Evolutionary conservation across 768 basidiomycete genomes (phyloP).

Genomic region (Amylocystis lapponica): DNA sequence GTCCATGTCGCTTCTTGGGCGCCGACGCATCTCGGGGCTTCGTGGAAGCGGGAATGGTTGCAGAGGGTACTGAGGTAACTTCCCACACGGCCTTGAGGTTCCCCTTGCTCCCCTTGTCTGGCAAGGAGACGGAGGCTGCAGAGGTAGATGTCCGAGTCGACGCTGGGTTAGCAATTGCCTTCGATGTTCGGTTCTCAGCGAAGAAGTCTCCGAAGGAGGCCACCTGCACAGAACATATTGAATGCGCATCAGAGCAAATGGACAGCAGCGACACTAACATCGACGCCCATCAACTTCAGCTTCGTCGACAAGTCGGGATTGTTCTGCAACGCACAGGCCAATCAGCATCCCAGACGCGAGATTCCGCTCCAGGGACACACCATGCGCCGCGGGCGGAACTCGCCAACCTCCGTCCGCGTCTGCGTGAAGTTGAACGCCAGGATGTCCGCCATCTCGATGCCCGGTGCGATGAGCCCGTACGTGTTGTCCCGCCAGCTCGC

Average conservation of each 20-base stretch:
- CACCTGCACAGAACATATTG: slow-evolving; percentile 28
- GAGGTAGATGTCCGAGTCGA: slow-evolving; percentile 14
- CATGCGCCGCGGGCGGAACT: slow-evolving; percentile 41
- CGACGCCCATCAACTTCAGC: slow-evolving; percentile 58
- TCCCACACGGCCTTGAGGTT: slow-evolving; percentile 12
- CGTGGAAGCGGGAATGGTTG: neutral
- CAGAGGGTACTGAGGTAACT: slow-evolving; percentile 1
- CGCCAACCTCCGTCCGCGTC: slow-evolving; percentile 36
- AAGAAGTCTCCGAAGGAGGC: slow-evolving; percentile 74
- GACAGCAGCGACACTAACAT: slow-evolving; percentile 28
- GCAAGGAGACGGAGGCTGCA: slow-evolving; percentile 9
- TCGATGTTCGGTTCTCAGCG: slow-evolving; percentile 39
- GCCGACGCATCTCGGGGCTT: slow-evolving; percentile 13
- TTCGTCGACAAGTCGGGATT: slow-evolving; percentile 67
- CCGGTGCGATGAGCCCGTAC: slow-evolving; percentile 76
- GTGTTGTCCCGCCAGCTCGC: slow-evolving; percentile 60
- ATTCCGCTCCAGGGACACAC: slow-evolving; percentile 20
- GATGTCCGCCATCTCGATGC: slow-evolving; percentile 72
- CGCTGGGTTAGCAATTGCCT: slow-evolving; percentile 1
- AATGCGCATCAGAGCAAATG: neutral
- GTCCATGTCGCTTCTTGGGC: slow-evolving; percentile 20
- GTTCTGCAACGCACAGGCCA: slow-evolving; percentile 32
- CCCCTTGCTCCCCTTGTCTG: slow-evolving; percentile 6
- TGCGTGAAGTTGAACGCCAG: slow-evolving; percentile 68
- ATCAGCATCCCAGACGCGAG: neutral